Base-by-base conservation (phyloP, 495 filamentous ascomycete species). In the Massariosphaeria phaeospora region DNA sequence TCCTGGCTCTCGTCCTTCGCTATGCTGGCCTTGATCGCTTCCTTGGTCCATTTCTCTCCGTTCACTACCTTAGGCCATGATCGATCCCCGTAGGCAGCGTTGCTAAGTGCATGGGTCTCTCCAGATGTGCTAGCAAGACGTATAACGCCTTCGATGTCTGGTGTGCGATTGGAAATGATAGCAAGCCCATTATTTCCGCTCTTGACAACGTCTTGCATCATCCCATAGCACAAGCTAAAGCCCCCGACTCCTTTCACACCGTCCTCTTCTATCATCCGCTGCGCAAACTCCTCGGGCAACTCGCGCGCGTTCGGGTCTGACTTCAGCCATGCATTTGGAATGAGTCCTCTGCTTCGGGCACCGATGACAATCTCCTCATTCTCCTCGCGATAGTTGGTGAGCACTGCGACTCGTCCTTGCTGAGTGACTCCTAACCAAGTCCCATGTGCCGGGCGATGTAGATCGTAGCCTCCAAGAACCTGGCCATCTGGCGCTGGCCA, bases 341-440 rank as follows among this genome's bases (percentile, higher is more conserved):
- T 88, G 11, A 75, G 80, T 17, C 93, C 93, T 26, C 93, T 80
- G 65, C 86, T 91, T 51, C 80, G 77, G 38, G 73, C 73, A 8
- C 81, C 84, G 43, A 72, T 64, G 21, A 83, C 68, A 33, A 83
- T 72, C 4, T 25, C 42, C 13, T 59, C 55, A 39, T 79, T 81
- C 44, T 82, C 76, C 73, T 97, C 93, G 47, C 88, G 85, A 66
- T 89, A 96, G 74, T 99, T 99, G 48, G 94, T 97, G 30, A 99
- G 77, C 30, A 94, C 83, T 11, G 94, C 91, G 41, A 99, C 72
- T 55, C 88, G 88, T 13, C 93, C 93, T 27, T 83, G 73, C 52
- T 76, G 81, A 33, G 89, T 96, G 56, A 99, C 78, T 25, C 90
- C 93, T 49, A 97, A 82, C 93, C 94, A 99, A 38, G 94, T 97